Evolutionary conservation across 2,329 filamentous ascomycete species (phyloP).

Genomic region (Cordyceps javanica): DNA sequence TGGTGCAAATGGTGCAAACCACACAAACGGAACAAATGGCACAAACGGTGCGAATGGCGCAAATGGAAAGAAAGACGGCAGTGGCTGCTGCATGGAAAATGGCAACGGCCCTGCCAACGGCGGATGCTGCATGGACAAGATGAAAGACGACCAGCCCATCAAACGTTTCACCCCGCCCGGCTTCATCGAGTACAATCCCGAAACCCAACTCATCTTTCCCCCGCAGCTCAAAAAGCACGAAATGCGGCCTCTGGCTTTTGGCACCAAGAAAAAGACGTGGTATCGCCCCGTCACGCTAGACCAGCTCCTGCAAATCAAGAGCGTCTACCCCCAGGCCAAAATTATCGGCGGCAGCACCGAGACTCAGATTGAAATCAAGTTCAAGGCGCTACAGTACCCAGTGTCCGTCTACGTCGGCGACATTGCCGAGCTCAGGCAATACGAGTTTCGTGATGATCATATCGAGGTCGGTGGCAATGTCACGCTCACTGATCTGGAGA

Average conservation of each 20-base stretch:
- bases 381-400: constrained; percentile 88
- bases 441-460: constrained; percentile 69
- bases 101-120: constrained; percentile 35
- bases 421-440: constrained; percentile 81
- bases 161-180: constrained; percentile 76
- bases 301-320: constrained; percentile 89
- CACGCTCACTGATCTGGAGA: constrained; percentile 82
- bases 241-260: constrained; percentile 76
- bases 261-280: constrained; percentile 93
- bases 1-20: constrained; percentile 2
- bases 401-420: constrained; percentile 90
- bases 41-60: neutral
- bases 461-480: constrained; percentile 94
- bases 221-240: constrained; percentile 77
- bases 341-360: constrained; percentile 95
- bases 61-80: constrained; percentile 23
- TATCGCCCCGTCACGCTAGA: constrained; percentile 80
- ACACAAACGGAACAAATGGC: too few species aligned
- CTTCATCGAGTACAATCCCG: constrained; percentile 89
- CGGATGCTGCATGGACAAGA: constrained; percentile 65
- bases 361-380: constrained; percentile 97
- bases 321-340: constrained; percentile 76
- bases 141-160: constrained; percentile 45
- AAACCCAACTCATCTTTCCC: constrained; percentile 93
- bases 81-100: constrained; percentile 68